Base-by-base conservation (phyloP, 2,329 filamentous ascomycete species). In the Fusarium protoensiforme region DNA sequence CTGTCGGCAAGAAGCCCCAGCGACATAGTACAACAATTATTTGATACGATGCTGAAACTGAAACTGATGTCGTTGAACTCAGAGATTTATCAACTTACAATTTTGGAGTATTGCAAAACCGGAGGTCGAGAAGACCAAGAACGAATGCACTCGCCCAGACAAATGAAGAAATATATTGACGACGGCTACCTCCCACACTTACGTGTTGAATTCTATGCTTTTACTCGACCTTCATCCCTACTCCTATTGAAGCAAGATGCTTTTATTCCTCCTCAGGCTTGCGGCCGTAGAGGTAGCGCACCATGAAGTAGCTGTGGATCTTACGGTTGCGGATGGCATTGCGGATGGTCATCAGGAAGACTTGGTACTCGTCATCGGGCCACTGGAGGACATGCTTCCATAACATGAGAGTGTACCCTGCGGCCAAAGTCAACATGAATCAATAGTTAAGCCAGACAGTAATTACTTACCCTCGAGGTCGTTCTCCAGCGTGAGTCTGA, bases 331-430 rank as follows among this genome's bases (percentile, higher is more conserved):
- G 67, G 1, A 76, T 51, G 1, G 69, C 71, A n/a, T 74, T 68
- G 0, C 74, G 74, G 11, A 75, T 54, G 11, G 63, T 62, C 69
- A 73, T 67, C 2, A 75, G 56, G n/a, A 76, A 75, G 1, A 73
- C 24, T n/a, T 76, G 66, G 13, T 75, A 76, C 10, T 73, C 73
- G 10, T 76, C 71, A 27, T 64, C 64, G 2, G 74, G 74, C 73
- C 71, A 75, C 2, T 68, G 46, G 13, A 75, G 60, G 2, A 75
- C 35, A n/a, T 75, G 62, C 2, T 75, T 73, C 74, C 74, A 75
- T 9, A 75, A 39, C 24, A 67, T 56, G 4, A 58, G 53, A 1
- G 68, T 58, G n/a, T 71, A 71, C 0, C 68, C 68, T 71, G 5
- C 0, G 0, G 16, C 1, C 0, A 9, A 3, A 4, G 18, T 51